Percentiles rank a stretch among this genome's conserved stretches.
Evolutionary conservation across 1,284 basidiomycete species (phyloP).

Genomic region (Meira miltonrushii): DNA sequence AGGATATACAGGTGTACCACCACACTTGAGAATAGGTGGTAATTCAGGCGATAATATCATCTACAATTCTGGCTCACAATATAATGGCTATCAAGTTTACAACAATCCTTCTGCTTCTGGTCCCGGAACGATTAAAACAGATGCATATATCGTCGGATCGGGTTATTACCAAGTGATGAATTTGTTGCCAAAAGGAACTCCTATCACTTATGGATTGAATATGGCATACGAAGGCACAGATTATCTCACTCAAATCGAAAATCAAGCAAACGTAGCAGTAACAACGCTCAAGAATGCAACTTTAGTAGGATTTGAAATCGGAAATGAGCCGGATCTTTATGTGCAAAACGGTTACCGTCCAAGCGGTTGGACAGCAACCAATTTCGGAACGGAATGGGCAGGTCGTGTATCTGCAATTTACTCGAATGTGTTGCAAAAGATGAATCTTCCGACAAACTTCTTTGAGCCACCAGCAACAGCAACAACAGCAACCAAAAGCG

Average conservation of each 20-base stretch:
- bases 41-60: constrained; percentile 36
- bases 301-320: constrained; percentile 36
- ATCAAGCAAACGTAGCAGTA: constrained; percentile 25
- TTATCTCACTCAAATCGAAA: constrained; percentile 19
- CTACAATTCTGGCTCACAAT: constrained; percentile 1
- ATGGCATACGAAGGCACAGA: constrained; percentile 30
- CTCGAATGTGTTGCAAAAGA: constrained; percentile 21
- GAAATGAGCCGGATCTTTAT: constrained; percentile 42
- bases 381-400: constrained; percentile 32
- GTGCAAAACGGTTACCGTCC: constrained; percentile 25
- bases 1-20: constrained; percentile 32
- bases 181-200: constrained; percentile 25
- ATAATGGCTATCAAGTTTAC: constrained; percentile 14
- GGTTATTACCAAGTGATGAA: constrained; percentile 28
- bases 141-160: constrained; percentile 25
- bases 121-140: constrained; percentile 13
- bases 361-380: constrained; percentile 15
- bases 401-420: constrained; percentile 26
- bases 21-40: constrained; percentile 34
- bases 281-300: constrained; percentile 13
- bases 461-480: constrained; percentile 38
- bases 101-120: constrained; percentile 22
- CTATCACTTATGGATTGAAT: constrained; percentile 36
- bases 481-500: constrained; percentile 32
- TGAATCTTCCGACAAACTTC: constrained; percentile 23